Evolutionary conservation across 2,329 filamentous ascomycete genomes (phyloP).

Genomic region (Neofusicoccum laricinum): DNA sequence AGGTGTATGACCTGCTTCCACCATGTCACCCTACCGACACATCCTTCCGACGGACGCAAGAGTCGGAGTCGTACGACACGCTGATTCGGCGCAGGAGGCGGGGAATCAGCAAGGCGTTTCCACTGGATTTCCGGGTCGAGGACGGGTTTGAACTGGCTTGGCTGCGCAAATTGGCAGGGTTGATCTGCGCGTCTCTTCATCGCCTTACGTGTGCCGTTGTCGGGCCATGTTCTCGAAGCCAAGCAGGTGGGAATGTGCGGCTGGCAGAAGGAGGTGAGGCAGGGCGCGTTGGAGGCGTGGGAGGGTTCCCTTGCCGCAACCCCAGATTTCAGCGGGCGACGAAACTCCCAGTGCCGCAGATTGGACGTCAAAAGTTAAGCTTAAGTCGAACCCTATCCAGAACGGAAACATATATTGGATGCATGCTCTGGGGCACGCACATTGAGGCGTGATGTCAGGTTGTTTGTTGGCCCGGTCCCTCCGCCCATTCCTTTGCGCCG

Average conservation of each 20-base stretch:
- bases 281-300: background rate
- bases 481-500: background rate
- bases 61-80: slow-evolving; percentile 5
- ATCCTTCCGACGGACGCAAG: slow-evolving; percentile 3
- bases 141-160: background rate
- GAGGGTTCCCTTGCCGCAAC: slow-evolving; percentile 1
- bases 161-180: background rate
- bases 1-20: slow-evolving; percentile 12
- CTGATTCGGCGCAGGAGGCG: background rate
- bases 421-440: background rate
- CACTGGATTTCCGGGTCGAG: background rate
- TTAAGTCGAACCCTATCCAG: background rate
- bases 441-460: background rate
- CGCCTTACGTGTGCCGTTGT: background rate
- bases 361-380: background rate
- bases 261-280: background rate
- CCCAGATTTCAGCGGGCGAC: background rate
- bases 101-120: background rate
- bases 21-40: slow-evolving; percentile 10
- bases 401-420: background rate
- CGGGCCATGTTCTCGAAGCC: background rate
- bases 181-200: background rate
- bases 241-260: background rate
- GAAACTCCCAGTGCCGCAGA: slow-evolving; percentile 6
- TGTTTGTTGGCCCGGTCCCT: background rate